phyloP scores from a whole-genome alignment of 768 basidiomycete species.

The Lanmaoa rubissima region DNA sequence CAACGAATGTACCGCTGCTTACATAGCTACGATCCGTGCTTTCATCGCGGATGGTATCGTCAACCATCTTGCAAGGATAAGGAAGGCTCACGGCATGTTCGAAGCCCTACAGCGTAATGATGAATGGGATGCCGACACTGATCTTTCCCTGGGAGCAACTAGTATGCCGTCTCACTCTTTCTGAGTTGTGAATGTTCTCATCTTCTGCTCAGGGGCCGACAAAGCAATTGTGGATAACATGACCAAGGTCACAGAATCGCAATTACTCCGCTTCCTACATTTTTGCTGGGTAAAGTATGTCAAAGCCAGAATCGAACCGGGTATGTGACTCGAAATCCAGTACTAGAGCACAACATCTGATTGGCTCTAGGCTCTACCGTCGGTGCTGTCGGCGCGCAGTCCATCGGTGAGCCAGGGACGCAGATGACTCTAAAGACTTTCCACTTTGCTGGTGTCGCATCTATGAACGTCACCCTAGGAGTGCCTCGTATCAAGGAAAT shows the following conservation, averaged over 20 bases:
- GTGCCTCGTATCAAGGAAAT: constrained; percentile 99
- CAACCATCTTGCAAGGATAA: constrained; percentile 59
- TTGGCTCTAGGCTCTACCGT: constrained; percentile 80
- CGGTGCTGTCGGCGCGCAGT: constrained; percentile 97
- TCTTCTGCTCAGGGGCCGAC: constrained; percentile 49
- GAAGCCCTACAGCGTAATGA: constrained; percentile 71
- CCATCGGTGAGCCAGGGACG: constrained; percentile 98
- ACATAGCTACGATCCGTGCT: constrained; percentile 61
- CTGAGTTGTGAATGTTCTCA: neutral
- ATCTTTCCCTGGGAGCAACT: constrained; percentile 72
- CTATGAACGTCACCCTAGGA: constrained; percentile 99
- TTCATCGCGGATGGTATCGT: constrained; percentile 74
- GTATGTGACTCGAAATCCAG: constrained; percentile 35
- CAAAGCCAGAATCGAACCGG: constrained; percentile 95
- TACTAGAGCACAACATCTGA: neutral
- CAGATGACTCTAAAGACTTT: constrained; percentile 99
- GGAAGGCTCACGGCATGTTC: constrained; percentile 77
- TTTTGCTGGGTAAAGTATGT: constrained; percentile 90
- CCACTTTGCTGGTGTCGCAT: constrained; percentile 99
- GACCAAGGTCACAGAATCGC: constrained; percentile 81
- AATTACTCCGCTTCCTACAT: constrained; percentile 78
- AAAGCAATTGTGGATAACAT: constrained; percentile 84
- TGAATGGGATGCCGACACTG: constrained; percentile 78
- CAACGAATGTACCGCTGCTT: constrained; percentile 70
- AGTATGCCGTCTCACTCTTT: constrained; percentile 41